phyloP scores from a whole-genome alignment of 2,329 filamentous ascomycete genomes.

The Beauveria caledonica region DNA sequence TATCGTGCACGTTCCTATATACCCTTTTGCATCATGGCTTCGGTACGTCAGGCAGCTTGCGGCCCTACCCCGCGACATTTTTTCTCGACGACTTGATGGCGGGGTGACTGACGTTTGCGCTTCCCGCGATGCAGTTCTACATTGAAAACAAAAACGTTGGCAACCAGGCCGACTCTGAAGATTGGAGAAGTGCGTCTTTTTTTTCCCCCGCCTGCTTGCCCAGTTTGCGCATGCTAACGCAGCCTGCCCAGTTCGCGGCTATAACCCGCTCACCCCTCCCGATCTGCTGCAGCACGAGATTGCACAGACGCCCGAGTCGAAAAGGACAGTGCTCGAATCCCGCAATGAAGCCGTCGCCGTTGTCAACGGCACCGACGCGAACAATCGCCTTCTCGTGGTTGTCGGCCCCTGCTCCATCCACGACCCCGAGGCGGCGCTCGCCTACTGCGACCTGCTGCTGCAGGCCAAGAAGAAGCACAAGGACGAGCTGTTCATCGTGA shows the following conservation, averaged over 20 bases:
- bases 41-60: constrained; percentile 12
- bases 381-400: constrained; percentile 82
- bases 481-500: constrained; percentile 81
- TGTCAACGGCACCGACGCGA: constrained; percentile 65
- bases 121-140: constrained; percentile 45
- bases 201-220: too few species aligned
- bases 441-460: constrained; percentile 79
- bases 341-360: constrained; percentile 63
- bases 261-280: constrained; percentile 85
- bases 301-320: constrained; percentile 52
- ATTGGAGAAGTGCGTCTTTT: constrained; percentile 64
- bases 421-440: constrained; percentile 73
- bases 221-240: constrained; percentile 17
- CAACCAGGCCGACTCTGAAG: constrained; percentile 64
- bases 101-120: constrained; percentile 22
- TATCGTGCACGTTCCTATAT: background rate
- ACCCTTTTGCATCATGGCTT: constrained; percentile 3
- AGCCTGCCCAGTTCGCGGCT: constrained; percentile 59
- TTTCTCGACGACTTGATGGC: constrained; percentile 7
- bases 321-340: constrained; percentile 61
- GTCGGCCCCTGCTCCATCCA: constrained; percentile 96
- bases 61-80: constrained; percentile 11
- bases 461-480: constrained; percentile 71
- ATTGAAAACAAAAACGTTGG: constrained; percentile 74
- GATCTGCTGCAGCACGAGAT: constrained; percentile 83